Conservation (phyloP, 441 rosid species). For the Pelargonium citronellum region DNA sequence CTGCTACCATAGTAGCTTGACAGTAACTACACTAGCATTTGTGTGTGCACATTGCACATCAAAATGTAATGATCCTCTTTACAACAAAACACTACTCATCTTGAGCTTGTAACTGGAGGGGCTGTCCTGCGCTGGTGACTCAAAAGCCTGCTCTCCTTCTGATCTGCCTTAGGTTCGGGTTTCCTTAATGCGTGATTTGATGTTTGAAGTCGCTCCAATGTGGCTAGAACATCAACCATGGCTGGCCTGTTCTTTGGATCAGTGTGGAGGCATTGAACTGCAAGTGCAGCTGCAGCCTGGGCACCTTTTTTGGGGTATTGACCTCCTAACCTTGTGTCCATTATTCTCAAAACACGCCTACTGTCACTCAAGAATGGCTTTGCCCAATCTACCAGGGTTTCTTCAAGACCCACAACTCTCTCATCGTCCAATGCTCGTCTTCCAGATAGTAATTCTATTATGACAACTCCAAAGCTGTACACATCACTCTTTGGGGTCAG, state of each 20-base stretch:
- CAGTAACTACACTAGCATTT: too few species aligned
- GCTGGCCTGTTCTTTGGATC: constrained; percentile 60
- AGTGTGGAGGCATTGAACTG: constrained; percentile 52
- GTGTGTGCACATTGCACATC: too few species aligned
- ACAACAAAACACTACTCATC: not conserved
- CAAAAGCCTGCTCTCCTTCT: not conserved
- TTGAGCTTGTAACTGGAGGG: not conserved
- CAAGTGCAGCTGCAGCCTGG: constrained; percentile 57
- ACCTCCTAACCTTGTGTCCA: constrained; percentile 81
- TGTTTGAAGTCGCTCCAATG: constrained; percentile 35
- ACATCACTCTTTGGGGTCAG: constrained; percentile 82
- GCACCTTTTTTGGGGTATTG: constrained; percentile 76
- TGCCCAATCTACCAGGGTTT: constrained; percentile 79
- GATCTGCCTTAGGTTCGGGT: not conserved
- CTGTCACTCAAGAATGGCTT: constrained; percentile 59
- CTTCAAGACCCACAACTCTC: constrained; percentile 36
- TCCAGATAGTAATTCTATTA: constrained; percentile 68
- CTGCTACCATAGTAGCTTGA: not conserved
- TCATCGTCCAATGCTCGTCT: constrained; percentile 54
- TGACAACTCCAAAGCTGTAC: constrained; percentile 77
- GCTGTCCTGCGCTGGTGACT: not conserved
- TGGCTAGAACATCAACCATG: constrained; percentile 44
- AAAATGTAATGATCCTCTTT: too few species aligned
- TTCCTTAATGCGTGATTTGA: constrained; percentile 16
- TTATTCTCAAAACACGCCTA: constrained; percentile 59